These are phyloP conservation scores for Botrytis porri DNA, from an alignment of 2,329 filamentous ascomycete species.

Conservation along the genomic window DNA sequence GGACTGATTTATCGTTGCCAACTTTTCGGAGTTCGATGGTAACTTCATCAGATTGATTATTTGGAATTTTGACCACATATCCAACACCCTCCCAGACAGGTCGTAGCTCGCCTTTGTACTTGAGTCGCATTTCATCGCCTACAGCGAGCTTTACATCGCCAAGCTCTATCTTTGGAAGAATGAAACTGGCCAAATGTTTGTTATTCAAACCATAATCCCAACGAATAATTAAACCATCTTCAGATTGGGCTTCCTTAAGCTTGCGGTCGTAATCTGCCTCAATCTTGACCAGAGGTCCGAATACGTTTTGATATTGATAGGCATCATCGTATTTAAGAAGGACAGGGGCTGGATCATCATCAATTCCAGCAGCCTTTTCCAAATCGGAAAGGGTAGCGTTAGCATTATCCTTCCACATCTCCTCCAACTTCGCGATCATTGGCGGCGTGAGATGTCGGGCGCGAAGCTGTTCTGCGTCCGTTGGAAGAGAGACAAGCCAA, in stretches of 20 bases:
- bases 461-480: conserved; percentile 92
- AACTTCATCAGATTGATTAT: conserved; percentile 98
- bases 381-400: conserved; percentile 85
- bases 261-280: conserved; percentile 99
- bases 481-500: conserved; percentile 87
- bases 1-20: conserved; percentile 92
- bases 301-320: conserved; percentile 98
- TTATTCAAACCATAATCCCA: conserved; percentile 97
- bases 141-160: conserved; percentile 98
- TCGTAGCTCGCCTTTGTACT: conserved; percentile 92
- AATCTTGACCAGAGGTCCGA: conserved; percentile 96
- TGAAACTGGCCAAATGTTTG: conserved; percentile 93
- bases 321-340: conserved; percentile 93
- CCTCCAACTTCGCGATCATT: conserved; percentile 93
- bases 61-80: conserved; percentile 98
- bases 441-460: conserved; percentile 90
- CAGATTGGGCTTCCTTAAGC: conserved; percentile 95
- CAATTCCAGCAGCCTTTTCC: conserved; percentile 85
- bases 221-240: conserved; percentile 88
- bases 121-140: conserved; percentile 95
- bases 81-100: conserved; percentile 95
- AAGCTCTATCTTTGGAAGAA: conserved; percentile 93
- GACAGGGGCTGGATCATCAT: conserved; percentile 92
- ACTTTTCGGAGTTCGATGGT: conserved; percentile 91
- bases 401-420: conserved; percentile 97